phyloP scores from a whole-genome alignment of 805 yeast genomes.

The Priceomyces castillae region DNA sequence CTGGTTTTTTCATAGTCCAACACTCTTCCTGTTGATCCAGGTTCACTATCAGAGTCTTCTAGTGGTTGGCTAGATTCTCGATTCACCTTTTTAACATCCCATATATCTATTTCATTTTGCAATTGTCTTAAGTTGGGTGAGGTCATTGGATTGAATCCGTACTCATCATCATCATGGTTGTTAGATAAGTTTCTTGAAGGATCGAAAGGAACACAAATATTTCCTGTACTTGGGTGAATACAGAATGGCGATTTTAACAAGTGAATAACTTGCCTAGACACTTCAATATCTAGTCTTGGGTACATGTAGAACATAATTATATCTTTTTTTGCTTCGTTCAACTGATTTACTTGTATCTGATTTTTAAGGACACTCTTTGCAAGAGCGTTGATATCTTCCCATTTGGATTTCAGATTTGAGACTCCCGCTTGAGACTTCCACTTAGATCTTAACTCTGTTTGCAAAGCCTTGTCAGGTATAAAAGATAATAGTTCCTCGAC shows the following conservation, averaged over 20 bases:
- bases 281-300: slow-evolving; percentile 92
- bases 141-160: slow-evolving; percentile 69
- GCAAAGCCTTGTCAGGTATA: slow-evolving; percentile 58
- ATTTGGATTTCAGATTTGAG: slow-evolving; percentile 58
- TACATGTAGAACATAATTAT: slow-evolving; percentile 75
- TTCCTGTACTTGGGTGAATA: slow-evolving; percentile 94
- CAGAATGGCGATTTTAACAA: slow-evolving; percentile 95
- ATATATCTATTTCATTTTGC: slow-evolving; percentile 59
- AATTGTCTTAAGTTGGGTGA: slow-evolving; percentile 74
- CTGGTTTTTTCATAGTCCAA: slow-evolving; percentile 63
- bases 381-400: slow-evolving; percentile 68
- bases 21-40: slow-evolving; percentile 15
- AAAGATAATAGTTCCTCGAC: slow-evolving; percentile 58
- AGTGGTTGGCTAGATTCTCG: slow-evolving; percentile 24
- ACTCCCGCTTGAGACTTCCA: slow-evolving; percentile 47
- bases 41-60: slow-evolving; percentile 22
- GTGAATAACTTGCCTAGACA: slow-evolving; percentile 85
- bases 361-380: slow-evolving; percentile 48
- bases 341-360: slow-evolving; percentile 45
- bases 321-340: slow-evolving; percentile 75
- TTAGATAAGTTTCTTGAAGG: slow-evolving; percentile 39
- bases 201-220: slow-evolving; percentile 87
- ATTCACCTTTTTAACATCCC: slow-evolving; percentile 36
- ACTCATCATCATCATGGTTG: slow-evolving; percentile 34
- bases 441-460: slow-evolving; percentile 48